phyloP scores from a whole-genome alignment of 441 rosid genomes.

The Hura crepitans region DNA sequence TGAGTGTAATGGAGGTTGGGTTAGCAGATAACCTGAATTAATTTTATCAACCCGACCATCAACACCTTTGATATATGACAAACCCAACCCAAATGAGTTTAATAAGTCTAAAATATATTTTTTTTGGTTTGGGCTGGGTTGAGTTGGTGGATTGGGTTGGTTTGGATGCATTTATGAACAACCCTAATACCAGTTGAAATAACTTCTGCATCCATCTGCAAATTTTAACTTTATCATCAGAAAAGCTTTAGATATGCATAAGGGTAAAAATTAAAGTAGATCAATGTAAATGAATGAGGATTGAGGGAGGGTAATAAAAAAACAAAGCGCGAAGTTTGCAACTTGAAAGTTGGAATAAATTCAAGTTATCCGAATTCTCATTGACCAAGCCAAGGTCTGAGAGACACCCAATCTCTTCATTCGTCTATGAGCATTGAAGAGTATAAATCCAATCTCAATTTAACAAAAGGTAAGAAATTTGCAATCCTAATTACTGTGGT shows the following conservation, averaged over 20 bases:
- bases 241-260: not conserved
- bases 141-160: too few species aligned
- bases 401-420: not conserved
- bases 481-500: not conserved
- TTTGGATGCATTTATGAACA: too few species aligned
- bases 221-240: not conserved
- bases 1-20: too few species aligned
- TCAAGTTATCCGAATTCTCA: not conserved
- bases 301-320: not conserved
- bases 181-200: conserved; percentile 89
- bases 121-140: too few species aligned
- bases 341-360: not conserved
- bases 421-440: not conserved
- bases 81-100: too few species aligned
- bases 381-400: too few species aligned
- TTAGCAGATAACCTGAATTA: too few species aligned
- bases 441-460: not conserved
- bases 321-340: not conserved
- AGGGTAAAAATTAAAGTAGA: not conserved
- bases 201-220: conserved; percentile 96
- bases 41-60: too few species aligned
- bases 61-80: too few species aligned
- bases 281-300: not conserved
- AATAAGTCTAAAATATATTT: too few species aligned
- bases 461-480: not conserved